These are phyloP conservation scores for Yarrowia bubula DNA, from an alignment of 805 yeast genomes.

Conservation along the genomic window DNA sequence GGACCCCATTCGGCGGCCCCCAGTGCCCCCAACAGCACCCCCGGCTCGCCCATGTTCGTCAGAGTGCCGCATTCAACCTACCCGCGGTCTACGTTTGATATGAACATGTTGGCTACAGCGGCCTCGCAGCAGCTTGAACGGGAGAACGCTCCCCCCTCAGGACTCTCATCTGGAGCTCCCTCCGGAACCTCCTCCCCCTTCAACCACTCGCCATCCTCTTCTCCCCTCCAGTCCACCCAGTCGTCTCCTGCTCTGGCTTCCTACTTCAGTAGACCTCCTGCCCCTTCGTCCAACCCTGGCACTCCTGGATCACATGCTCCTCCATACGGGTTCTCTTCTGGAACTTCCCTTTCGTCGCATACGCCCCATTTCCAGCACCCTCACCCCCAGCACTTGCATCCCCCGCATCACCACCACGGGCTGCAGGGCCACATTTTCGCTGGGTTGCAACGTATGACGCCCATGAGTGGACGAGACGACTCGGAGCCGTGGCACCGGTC, in stretches of 20 bases:
- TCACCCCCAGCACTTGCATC: constrained; percentile 19
- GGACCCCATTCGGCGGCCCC: constrained; percentile 41
- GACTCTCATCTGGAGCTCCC: constrained; percentile 1
- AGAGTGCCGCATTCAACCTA: constrained; percentile 34
- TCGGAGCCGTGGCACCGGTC: constrained; percentile 35
- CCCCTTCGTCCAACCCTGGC: constrained; percentile 17
- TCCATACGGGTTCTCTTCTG: constrained; percentile 13
- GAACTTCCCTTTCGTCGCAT: constrained; percentile 17
- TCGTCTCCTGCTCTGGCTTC: constrained; percentile 34
- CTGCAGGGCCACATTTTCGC: constrained; percentile 29
- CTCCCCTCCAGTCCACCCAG: constrained; percentile 29
- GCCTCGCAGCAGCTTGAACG: constrained; percentile 48
- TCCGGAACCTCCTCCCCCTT: constrained; percentile 34
- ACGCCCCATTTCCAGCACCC: constrained; percentile 21
- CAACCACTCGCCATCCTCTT: constrained; percentile 29
- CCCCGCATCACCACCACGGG: constrained; percentile 30
- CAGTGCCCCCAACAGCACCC: constrained; percentile 47
- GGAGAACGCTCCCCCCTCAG: constrained; percentile 31
- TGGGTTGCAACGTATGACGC: constrained; percentile 36
- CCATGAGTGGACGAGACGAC: constrained; percentile 30
- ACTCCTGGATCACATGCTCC: constrained; percentile 24
- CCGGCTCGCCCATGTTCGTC: constrained; percentile 33
- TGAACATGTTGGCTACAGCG: constrained; percentile 46
- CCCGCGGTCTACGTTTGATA: constrained; percentile 38
- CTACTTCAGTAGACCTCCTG: constrained; percentile 31